phyloP scores from a whole-genome alignment of 805 yeast genomes.

The Schizosaccharomyces pombe region DNA sequence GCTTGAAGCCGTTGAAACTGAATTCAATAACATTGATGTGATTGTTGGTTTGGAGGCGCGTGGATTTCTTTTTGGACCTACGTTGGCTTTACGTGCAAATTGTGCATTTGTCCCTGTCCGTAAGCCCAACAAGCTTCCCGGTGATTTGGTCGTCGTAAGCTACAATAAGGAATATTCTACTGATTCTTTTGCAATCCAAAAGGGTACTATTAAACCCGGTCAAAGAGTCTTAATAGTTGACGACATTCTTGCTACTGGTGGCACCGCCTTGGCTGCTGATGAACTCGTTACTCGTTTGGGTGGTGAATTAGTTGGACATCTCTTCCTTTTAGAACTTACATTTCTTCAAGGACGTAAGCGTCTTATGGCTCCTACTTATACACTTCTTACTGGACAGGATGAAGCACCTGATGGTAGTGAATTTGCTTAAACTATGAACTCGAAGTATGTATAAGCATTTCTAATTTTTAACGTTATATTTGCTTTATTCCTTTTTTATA shows the following conservation, averaged over 20 bases:
- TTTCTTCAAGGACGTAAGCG: constrained; percentile 84
- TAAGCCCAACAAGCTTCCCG: constrained; percentile 89
- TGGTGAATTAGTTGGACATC: constrained; percentile 54
- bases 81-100: constrained; percentile 68
- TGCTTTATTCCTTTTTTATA: too few species aligned
- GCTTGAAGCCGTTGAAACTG: constrained; percentile 40
- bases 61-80: constrained; percentile 90
- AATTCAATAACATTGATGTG: constrained; percentile 47
- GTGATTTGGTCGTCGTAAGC: constrained; percentile 44
- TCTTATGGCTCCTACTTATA: constrained; percentile 68
- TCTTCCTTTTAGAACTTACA: constrained; percentile 82
- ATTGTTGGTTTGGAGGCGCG: constrained; percentile 89
- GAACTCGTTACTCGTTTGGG: constrained; percentile 44
- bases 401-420: constrained; percentile 4
- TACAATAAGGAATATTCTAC: constrained; percentile 80
- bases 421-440: background rate
- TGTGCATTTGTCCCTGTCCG: constrained; percentile 90
- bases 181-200: constrained; percentile 75
- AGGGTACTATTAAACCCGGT: constrained; percentile 53
- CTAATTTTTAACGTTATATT: too few species aligned
- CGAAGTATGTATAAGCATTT: too few species aligned
- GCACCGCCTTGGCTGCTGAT: constrained; percentile 87
- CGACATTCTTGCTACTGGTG: constrained; percentile 90
- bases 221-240: constrained; percentile 73
- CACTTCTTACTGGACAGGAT: constrained; percentile 29